A percentile compares a stretch with the other conserved stretches of the same genome.
phyloP scores from a whole-genome alignment of 768 basidiomycete species.

The Boletus tomentosulus region DNA sequence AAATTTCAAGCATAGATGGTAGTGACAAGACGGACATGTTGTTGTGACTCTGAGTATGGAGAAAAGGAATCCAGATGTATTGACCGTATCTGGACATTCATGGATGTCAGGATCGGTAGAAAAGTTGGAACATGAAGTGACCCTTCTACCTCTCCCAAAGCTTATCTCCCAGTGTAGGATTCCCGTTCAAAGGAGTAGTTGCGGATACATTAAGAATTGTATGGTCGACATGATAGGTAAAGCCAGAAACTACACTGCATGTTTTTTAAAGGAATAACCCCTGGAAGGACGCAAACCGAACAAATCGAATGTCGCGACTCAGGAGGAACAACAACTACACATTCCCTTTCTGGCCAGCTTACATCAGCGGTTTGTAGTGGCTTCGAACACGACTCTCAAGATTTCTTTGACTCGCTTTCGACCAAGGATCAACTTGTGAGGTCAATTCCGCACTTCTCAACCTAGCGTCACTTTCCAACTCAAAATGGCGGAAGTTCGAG shows the following conservation, averaged over 20 bases:
- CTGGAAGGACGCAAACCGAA: too few relatives aligned
- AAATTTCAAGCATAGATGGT: too few relatives aligned
- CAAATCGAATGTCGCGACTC: too few relatives aligned
- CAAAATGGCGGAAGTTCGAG: constrained; percentile 62
- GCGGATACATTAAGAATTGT: too few relatives aligned
- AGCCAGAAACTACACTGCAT: too few relatives aligned
- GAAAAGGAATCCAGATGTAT: too few relatives aligned
- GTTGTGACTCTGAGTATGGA: too few relatives aligned
- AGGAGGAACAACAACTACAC: constrained; percentile 1
- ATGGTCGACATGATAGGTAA: too few relatives aligned
- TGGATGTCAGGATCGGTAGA: background rate
- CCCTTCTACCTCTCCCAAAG: background rate
- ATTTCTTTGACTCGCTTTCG: constrained; percentile 25
- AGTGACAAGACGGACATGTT: too few relatives aligned
- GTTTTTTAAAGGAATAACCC: too few relatives aligned
- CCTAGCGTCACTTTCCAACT: constrained; percentile 1
- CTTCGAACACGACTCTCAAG: background rate
- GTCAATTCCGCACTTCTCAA: constrained; percentile 40
- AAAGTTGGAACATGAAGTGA: background rate
- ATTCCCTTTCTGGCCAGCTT: constrained; percentile 8
- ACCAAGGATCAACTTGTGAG: constrained; percentile 92
- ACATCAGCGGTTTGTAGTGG: constrained; percentile 7
- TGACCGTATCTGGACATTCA: too few relatives aligned
- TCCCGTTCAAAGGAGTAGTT: too few relatives aligned
- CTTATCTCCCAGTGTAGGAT: background rate